A percentile compares a stretch with the other conserved stretches of the same genome.
phyloP scores from a whole-genome alignment of 1,139 yeast genomes.

The Lodderomyces jiufengensis region DNA sequence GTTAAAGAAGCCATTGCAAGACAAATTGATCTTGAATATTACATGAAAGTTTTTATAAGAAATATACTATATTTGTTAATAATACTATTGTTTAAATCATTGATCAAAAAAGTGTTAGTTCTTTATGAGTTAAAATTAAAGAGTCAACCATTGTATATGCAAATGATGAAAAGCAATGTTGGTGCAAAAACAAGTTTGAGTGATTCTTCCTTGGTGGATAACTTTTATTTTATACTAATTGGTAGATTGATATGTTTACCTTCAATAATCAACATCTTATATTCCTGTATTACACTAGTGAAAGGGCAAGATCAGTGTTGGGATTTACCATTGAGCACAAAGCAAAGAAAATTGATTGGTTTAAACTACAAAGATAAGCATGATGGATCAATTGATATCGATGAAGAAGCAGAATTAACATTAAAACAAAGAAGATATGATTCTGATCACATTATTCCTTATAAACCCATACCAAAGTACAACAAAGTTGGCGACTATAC shows the following conservation, averaged over 20 bases:
- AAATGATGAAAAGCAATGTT: constrained; percentile 2
- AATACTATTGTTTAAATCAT: constrained; percentile 18
- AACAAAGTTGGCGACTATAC: constrained; percentile 10
- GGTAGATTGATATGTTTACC: constrained; percentile 8
- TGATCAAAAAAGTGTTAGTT: constrained; percentile 11
- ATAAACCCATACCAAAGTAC: constrained; percentile 12
- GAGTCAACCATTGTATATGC: constrained; percentile 8
- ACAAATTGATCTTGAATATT: constrained; percentile 31
- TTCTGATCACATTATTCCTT: constrained; percentile 6
- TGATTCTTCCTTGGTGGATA: constrained; percentile 5
- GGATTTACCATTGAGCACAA: constrained; percentile 39
- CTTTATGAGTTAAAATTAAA: constrained; percentile 11
- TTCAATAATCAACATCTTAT: constrained; percentile 11
- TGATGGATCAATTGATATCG: constrained; percentile 6
- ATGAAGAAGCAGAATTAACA: constrained; percentile 12
- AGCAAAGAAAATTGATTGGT: constrained; percentile 37
- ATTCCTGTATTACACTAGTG: constrained; percentile 20
- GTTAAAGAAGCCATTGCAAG: constrained; percentile 34
- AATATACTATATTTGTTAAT: constrained; percentile 18
- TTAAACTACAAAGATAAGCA: constrained; percentile 15
- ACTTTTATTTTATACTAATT: constrained; percentile 9
- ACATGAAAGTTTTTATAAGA: constrained; percentile 20
- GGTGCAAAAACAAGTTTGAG: constrained; percentile 1
- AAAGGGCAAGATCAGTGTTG: constrained; percentile 39
- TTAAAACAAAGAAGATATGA: constrained; percentile 16